Percentiles rank a stretch among this genome's conserved stretches.
Conservation (phyloP, 768 basidiomycete genomes). For the Russula abietina region DNA sequence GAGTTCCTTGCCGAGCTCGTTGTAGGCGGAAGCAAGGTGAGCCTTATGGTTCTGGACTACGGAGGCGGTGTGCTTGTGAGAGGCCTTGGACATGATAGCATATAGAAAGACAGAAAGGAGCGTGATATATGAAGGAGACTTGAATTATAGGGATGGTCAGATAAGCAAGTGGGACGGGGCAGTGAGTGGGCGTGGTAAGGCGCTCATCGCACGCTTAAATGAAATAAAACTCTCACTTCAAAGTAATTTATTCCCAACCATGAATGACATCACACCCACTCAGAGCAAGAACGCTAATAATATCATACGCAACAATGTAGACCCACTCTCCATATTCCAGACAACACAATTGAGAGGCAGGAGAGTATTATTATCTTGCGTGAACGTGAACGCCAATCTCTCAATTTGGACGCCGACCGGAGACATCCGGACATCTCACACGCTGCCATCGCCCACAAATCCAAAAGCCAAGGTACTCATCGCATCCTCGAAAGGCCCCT, state of each 20-base stretch:
- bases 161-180: constrained; percentile 12
- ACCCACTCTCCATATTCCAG: neutral
- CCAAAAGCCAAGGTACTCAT: neutral
- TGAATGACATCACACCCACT: constrained; percentile 5
- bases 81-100: constrained; percentile 23
- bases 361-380: neutral
- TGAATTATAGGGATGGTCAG: constrained; percentile 23
- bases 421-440: constrained; percentile 7
- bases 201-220: constrained; percentile 1
- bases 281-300: neutral
- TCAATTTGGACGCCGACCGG: constrained; percentile 14
- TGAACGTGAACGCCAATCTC: neutral
- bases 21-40: constrained; percentile 91
- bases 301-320: neutral
- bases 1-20: constrained; percentile 94
- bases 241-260: constrained; percentile 1
- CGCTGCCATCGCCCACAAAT: neutral
- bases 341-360: neutral
- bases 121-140: constrained; percentile 12
- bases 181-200: constrained; percentile 13
- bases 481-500: constrained; percentile 26
- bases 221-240: neutral
- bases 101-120: constrained; percentile 20
- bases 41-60: constrained; percentile 62
- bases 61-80: constrained; percentile 32